phyloP scores from a whole-genome alignment of 805 yeast genomes.

The Barnettozyma siamensis region DNA sequence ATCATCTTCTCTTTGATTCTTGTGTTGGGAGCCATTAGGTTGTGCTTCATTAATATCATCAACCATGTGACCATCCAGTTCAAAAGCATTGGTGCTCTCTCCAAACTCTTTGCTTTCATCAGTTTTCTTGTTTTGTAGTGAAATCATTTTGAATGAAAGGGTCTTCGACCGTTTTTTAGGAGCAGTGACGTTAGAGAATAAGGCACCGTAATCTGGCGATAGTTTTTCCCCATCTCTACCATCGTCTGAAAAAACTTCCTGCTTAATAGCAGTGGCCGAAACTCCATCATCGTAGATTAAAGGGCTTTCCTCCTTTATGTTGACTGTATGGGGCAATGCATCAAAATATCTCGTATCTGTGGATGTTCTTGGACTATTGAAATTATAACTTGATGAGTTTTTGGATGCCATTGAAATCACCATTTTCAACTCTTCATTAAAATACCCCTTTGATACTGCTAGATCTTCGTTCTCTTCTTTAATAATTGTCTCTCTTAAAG shows the following conservation, averaged over 20 bases:
- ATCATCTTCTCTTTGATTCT: background rate
- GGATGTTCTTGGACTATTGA: conserved; percentile 12
- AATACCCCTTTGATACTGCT: conserved; percentile 6
- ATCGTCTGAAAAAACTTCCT: background rate
- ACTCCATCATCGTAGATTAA: too few species aligned
- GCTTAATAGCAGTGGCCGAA: too few species aligned
- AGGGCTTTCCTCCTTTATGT: too few species aligned
- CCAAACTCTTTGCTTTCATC: background rate
- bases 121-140: background rate
- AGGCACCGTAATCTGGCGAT: conserved; percentile 28
- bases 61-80: background rate
- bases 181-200: conserved; percentile 23
- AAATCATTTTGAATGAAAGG: conserved; percentile 11
- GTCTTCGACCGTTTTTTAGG: conserved; percentile 18
- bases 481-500: conserved; percentile 7
- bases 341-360: conserved; percentile 4
- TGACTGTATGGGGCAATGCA: background rate
- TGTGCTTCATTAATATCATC: background rate
- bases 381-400: conserved; percentile 21
- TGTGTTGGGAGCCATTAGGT: background rate
- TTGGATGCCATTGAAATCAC: conserved; percentile 22
- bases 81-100: too few species aligned
- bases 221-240: conserved; percentile 7
- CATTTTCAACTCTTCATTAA: conserved; percentile 19
- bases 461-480: conserved; percentile 8